Evolutionary conservation across 257 asterid species (phyloP).

Genomic region (Penstemon newberryi): DNA sequence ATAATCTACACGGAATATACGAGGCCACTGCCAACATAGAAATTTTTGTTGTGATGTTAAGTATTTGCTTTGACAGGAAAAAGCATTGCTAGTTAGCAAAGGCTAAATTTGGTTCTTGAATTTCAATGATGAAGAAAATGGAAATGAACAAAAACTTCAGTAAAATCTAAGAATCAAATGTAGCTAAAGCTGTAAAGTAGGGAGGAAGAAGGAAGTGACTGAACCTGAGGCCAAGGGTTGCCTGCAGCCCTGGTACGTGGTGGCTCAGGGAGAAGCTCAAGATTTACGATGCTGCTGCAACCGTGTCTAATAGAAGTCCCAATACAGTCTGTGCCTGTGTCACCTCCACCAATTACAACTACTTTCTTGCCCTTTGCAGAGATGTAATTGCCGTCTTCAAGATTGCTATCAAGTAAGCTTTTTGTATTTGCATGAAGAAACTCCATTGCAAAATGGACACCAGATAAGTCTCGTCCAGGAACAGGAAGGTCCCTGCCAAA

Average conservation of each 20-base stretch:
- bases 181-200: no score
- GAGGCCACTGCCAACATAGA: slow-evolving; percentile 75
- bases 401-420: slow-evolving; percentile 92
- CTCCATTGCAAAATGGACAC: slow-evolving; percentile 98
- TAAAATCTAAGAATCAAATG: no score
- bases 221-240: slow-evolving; percentile 99
- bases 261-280: slow-evolving; percentile 96
- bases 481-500: slow-evolving; percentile 88
- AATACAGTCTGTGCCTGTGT: slow-evolving; percentile 96
- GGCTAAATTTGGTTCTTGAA: not conserved
- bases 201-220: slow-evolving; percentile 13
- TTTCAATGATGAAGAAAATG: not conserved
- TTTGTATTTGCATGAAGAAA: slow-evolving; percentile 96
- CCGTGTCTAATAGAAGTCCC: slow-evolving; percentile 98
- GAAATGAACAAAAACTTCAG: not conserved
- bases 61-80: not conserved
- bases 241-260: slow-evolving; percentile 89
- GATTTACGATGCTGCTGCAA: slow-evolving; percentile 69
- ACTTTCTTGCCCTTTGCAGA: slow-evolving; percentile 96
- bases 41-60: slow-evolving; percentile 3
- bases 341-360: slow-evolving; percentile 99
- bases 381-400: slow-evolving; percentile 78
- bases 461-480: slow-evolving; percentile 92
- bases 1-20: slow-evolving; percentile 87
- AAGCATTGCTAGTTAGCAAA: not conserved